Percentiles rank a stretch among this genome's conserved stretches.
These are phyloP conservation scores for Dichomitus squalens DNA, from an alignment of 1,284 basidiomycete genomes.

Conservation along the genomic window DNA sequence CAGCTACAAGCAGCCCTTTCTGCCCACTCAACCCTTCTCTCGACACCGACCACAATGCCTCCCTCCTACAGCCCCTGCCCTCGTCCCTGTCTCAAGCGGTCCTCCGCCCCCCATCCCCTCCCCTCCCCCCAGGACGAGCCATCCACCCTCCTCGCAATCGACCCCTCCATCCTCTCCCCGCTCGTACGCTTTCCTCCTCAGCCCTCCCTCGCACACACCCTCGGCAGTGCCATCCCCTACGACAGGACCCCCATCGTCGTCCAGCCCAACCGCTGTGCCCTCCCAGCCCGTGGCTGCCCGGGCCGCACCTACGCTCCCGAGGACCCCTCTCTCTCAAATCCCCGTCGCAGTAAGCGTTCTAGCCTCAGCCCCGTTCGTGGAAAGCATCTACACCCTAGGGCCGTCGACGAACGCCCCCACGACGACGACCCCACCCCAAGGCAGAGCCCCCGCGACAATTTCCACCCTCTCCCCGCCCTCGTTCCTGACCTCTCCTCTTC, in stretches of 20 bases:
- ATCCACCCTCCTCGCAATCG: conserved; percentile 27
- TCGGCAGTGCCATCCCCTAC: conserved; percentile 59
- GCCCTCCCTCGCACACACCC: conserved; percentile 56
- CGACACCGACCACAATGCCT: conserved; percentile 24
- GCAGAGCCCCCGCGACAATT: conserved; percentile 20
- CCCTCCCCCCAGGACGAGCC: conserved; percentile 27
- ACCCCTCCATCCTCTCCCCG: conserved; percentile 30
- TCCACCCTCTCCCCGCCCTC: conserved; percentile 46
- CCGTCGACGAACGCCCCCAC: conserved; percentile 26
- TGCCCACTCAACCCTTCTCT: background rate
- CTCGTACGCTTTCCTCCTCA: conserved; percentile 46
- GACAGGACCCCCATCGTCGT: conserved; percentile 77
- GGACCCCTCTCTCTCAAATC: conserved; percentile 28
- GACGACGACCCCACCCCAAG: conserved; percentile 29
- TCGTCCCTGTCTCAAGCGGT: conserved; percentile 46
- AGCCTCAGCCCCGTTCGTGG: conserved; percentile 27
- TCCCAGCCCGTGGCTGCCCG: conserved; percentile 71
- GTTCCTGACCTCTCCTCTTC: conserved; percentile 59
- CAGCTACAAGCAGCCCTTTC: too few species aligned
- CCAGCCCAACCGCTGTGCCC: conserved; percentile 61
- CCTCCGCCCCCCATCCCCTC: conserved; percentile 20
- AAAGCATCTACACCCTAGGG: conserved; percentile 52
- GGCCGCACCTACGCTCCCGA: conserved; percentile 62
- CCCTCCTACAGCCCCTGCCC: conserved; percentile 35
- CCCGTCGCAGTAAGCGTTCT: conserved; percentile 10